phyloP scores from a whole-genome alignment of 345 rosid species.

The Brassica napus region DNA sequence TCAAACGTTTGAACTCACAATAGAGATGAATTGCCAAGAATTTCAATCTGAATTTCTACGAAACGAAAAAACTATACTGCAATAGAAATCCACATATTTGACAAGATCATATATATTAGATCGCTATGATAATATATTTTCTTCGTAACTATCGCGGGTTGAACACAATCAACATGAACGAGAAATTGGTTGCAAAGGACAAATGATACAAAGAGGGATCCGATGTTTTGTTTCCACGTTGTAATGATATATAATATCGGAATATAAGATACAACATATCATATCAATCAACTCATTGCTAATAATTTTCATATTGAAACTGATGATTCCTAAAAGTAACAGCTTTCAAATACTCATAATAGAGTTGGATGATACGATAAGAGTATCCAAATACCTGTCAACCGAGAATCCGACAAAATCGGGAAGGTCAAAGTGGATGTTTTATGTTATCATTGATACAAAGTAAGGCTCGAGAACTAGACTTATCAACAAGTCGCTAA shows the following conservation, averaged over 20 bases:
- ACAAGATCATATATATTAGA: not conserved
- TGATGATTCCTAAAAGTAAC: not conserved
- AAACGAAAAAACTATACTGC: not conserved
- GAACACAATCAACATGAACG: not conserved
- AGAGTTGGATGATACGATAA: not conserved
- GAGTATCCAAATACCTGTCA: not conserved
- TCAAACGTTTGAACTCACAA: not conserved
- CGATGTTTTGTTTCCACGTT: not conserved
- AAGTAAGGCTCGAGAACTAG: not conserved
- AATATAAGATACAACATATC: not conserved
- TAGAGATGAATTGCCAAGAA: not conserved
- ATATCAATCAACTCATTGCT: not conserved
- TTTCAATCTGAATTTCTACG: not conserved
- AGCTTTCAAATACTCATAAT: not conserved
- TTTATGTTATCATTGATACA: not conserved
- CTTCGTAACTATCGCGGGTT: not conserved
- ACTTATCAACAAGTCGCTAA: not conserved
- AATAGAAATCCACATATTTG: not conserved
- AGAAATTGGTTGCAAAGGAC: not conserved
- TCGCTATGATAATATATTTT: not conserved
- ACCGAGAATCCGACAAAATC: not conserved
- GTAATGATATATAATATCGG: not conserved
- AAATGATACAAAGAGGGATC: not conserved
- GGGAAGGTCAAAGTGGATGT: constrained; percentile 5
- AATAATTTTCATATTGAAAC: not conserved